Evolutionary conservation across 139 green algal genomes (phyloP).

Genomic region (Pseudopediastrum boryanum): DNA sequence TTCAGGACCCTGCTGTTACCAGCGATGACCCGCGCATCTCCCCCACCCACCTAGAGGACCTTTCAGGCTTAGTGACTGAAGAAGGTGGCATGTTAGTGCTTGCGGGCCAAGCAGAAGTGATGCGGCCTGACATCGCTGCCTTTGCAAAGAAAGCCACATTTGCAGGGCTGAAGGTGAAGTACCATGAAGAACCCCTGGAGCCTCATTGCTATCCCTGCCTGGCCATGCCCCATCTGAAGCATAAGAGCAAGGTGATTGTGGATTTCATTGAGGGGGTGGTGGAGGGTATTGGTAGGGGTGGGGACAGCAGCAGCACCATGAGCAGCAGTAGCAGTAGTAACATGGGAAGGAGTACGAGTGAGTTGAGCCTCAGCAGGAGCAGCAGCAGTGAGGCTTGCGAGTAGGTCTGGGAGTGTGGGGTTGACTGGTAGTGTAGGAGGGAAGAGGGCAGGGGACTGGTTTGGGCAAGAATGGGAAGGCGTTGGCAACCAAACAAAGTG

Average conservation of each 20-base stretch:
- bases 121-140: conserved; percentile 18
- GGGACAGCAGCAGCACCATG: neutral
- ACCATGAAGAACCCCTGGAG: conserved; percentile 20
- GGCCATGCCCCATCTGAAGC: conserved; percentile 19
- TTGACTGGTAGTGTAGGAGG: too few relatives aligned
- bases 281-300: too few relatives aligned
- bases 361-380: too few relatives aligned
- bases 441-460: too few relatives aligned
- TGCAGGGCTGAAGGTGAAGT: neutral
- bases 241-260: neutral
- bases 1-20: conserved; percentile 14
- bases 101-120: conserved; percentile 2
- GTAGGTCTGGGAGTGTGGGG: too few relatives aligned
- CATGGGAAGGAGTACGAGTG: too few relatives aligned
- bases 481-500: too few relatives aligned
- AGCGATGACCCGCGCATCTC: conserved; percentile 12
- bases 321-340: neutral
- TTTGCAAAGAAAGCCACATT: conserved; percentile 2
- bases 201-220: conserved; percentile 7
- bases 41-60: neutral
- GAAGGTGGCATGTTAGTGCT: conserved; percentile 5
- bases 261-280: conserved; percentile 2
- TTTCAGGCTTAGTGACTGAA: neutral
- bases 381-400: too few relatives aligned
- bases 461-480: too few relatives aligned